These are phyloP conservation scores for Knufia petricola DNA, from an alignment of 2,329 filamentous ascomycete species.

Conservation along the genomic window DNA sequence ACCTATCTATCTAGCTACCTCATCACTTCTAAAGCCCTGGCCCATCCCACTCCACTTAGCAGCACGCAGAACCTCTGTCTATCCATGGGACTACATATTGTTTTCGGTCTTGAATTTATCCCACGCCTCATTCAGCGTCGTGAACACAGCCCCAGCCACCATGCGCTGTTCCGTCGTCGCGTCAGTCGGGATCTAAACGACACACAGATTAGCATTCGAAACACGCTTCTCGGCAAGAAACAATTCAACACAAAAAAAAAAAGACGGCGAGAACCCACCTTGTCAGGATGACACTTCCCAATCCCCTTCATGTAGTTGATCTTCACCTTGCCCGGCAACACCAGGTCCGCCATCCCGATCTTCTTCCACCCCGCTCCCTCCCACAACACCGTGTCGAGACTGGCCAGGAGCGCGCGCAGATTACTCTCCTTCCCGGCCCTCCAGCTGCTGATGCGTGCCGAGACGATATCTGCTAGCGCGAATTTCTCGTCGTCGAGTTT, in stretches of 20 bases:
- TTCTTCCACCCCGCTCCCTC: slow-evolving; percentile 92
- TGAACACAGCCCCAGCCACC: slow-evolving; percentile 57
- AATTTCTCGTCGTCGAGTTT: slow-evolving; percentile 88
- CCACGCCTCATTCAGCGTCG: slow-evolving; percentile 57
- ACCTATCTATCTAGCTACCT: no score
- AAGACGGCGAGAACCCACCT: slow-evolving; percentile 50
- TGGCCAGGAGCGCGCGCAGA: slow-evolving; percentile 73
- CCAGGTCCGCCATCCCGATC: slow-evolving; percentile 83
- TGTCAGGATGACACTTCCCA: slow-evolving; percentile 95
- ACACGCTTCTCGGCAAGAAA: not conserved
- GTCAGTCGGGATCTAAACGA: slow-evolving; percentile 46
- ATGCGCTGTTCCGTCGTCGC: slow-evolving; percentile 60
- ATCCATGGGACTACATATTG: slow-evolving; percentile 12
- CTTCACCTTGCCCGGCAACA: slow-evolving; percentile 92
- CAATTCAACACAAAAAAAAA: not conserved
- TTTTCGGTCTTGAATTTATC: slow-evolving; percentile 60
- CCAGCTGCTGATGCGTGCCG: slow-evolving; percentile 70
- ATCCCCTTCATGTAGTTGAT: slow-evolving; percentile 98
- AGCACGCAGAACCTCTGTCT: no score
- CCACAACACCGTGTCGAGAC: slow-evolving; percentile 84
- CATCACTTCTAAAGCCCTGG: no score
- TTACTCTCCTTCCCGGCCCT: slow-evolving; percentile 89
- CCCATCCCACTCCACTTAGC: no score
- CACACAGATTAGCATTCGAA: not conserved
- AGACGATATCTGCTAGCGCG: slow-evolving; percentile 73